These are phyloP conservation scores for Theobroma grandiflorum DNA, from an alignment of 441 rosid genomes.

Conservation along the genomic window DNA sequence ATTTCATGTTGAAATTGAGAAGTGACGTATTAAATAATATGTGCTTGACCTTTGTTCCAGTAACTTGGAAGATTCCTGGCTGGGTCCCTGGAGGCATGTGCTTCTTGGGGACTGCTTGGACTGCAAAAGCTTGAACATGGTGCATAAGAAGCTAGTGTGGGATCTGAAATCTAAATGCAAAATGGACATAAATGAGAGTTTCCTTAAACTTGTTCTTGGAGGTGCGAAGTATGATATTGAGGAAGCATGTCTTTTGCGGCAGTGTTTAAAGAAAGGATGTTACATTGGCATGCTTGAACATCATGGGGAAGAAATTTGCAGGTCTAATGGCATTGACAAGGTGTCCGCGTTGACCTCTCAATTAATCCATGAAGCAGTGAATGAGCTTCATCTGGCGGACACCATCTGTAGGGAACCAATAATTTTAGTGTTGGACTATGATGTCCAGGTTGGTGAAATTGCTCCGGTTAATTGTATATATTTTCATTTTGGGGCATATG, in stretches of 20 bases:
- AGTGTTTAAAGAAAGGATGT: conserved; percentile 67
- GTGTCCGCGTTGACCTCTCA: conserved; percentile 59
- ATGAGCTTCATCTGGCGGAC: conserved; percentile 60
- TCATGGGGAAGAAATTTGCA: conserved; percentile 46
- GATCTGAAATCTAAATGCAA: conserved; percentile 81
- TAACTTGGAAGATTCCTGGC: conserved; percentile 86
- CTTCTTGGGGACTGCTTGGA: conserved; percentile 71
- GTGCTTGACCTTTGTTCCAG: conserved; percentile 45
- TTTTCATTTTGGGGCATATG: not conserved
- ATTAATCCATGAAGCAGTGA: conserved; percentile 66
- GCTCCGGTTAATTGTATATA: not conserved
- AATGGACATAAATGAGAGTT: conserved; percentile 65
- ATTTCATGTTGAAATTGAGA: conserved; percentile 9
- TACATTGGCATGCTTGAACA: conserved; percentile 54
- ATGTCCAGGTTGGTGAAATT: conserved; percentile 78
- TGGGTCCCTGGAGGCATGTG: conserved; percentile 81
- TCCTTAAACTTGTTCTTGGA: conserved; percentile 70
- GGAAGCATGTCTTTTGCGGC: conserved; percentile 55
- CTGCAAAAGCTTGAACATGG: conserved; percentile 48
- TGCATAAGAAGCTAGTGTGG: conserved; percentile 60
- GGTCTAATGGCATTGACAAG: conserved; percentile 42
- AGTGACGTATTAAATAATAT: conserved; percentile 1
- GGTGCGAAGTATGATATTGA: conserved; percentile 47
- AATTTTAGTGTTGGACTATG: conserved; percentile 78
- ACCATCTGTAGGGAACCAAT: conserved; percentile 64